Conservation (phyloP, 1,284 basidiomycete species). For the Austroboletus novae-zelandiae region DNA sequence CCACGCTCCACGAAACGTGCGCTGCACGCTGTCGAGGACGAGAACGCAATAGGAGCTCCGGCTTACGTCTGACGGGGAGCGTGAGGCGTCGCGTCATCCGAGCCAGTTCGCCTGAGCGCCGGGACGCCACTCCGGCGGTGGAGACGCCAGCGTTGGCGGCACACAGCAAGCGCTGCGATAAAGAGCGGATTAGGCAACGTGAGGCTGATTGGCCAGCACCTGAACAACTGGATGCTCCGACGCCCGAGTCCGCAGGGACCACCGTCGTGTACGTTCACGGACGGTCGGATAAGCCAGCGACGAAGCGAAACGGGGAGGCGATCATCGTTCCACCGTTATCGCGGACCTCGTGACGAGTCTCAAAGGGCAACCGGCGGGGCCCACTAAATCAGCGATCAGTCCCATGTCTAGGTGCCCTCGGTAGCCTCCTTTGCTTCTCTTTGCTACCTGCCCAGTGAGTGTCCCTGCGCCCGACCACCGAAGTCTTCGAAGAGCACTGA, state of each 20-base stretch:
- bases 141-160: too few species aligned
- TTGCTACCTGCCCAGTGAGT: neutral
- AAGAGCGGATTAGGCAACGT: slow-evolving; percentile 9
- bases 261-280: neutral
- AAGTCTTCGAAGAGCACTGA: neutral
- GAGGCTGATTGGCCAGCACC: slow-evolving; percentile 7
- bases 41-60: slow-evolving; percentile 4
- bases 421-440: neutral
- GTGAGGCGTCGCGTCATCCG: neutral
- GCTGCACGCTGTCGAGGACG: neutral
- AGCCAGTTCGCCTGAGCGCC: neutral
- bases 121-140: neutral
- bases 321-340: neutral
- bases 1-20: slow-evolving; percentile 1
- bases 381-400: slow-evolving; percentile 9
- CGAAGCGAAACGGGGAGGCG: slow-evolving; percentile 3
- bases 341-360: slow-evolving; percentile 5
- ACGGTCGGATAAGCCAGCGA: neutral
- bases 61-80: slow-evolving; percentile 11
- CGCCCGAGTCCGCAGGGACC: neutral
- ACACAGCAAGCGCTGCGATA: too few species aligned
- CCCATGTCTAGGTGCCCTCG: slow-evolving; percentile 9
- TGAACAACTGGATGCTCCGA: neutral
- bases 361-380: slow-evolving; percentile 2
- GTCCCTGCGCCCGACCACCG: neutral